Base-by-base conservation (phyloP, 305 asterid species). In the Fraxinus velutina region DNA sequence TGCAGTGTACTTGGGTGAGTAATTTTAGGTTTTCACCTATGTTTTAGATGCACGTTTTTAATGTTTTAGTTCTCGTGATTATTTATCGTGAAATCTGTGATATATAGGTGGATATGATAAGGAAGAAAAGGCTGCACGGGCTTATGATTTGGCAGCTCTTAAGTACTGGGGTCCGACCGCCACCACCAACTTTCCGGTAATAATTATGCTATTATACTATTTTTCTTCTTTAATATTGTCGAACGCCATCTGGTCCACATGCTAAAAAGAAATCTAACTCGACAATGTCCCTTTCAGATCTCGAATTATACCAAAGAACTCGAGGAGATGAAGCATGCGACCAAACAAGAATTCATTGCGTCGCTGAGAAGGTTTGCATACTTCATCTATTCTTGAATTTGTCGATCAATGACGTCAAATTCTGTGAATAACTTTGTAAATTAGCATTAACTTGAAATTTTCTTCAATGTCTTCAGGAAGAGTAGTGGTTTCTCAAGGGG, bases 91-190 rank as follows among this genome's bases (percentile, higher is more conserved):
- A 32, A 78, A 60, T 52, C 12, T 81, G n/a, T 50, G 36, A 74
- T 75, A 52, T 84, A 73, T 83, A 94, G 99, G 99, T 84, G 99
- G 99, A 5, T 96, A 96, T 87, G 99, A 96, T 78, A 94, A 94
- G 78, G 99, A 96, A 88, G 99, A 93, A 12, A 94, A 90, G 90
- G 99, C 99, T 1, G 99, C 99, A 9, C 87, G 98, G 78, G 86
- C 99, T 5, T 96, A 96, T 74, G 99, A 96, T 88, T 86, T 96
- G 90, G 99, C 99, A 19, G 99, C 99, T 33, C 91, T 95, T 33
- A 95, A 93, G 76, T 95, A 95, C 87, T 95, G 99, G 99, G 99
- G 99, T 80, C 84, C 99, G 27, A 87, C 93, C 5, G 98, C 99
- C 57, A 96, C 97, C 36, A 96, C 99, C 75, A 96, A 96, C 86